Evolutionary conservation across 164 flowering plant genomes (phyloP), one percentile per base, ranked within the genome.

Genomic region (Malania oleifera): DNA sequence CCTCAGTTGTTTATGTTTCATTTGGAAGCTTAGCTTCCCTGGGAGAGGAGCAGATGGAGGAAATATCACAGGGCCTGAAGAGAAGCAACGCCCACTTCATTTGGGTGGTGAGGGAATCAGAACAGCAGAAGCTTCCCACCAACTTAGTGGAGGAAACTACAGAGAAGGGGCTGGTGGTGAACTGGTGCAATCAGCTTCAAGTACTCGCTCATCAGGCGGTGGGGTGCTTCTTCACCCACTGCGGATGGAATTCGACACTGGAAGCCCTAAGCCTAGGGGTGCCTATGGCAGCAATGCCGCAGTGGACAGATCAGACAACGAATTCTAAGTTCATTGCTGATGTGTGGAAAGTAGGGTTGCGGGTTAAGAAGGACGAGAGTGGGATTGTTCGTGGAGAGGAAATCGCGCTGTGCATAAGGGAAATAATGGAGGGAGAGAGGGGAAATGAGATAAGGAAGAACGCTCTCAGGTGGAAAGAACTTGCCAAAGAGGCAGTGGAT

Each of bases 221-320:
- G 1, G 73, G 73, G 0, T 73, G 76, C 26, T 73, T 73, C 26
- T 19, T 73, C 12, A 73, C 72, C 5, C 73, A 68, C 19, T 65
- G 76, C 23, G 73, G 76, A 6, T 69, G 44, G 43, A 73, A 69
- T 28, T 73, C 73, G 0, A 35, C 48, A 0, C 28, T 68, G 0
- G 77, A 73, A 28, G 73, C 73, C 0, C n/a, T 69, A 25, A 61
- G 67, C 41, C 37, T 66, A 13, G 77, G 77, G 1, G 73, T 73
- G 15, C 73, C 77, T 7, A 60, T 66, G 65, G 68, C 66, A 52
- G 73, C 62, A 1, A 38, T 73, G 47, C 73, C 77, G 1, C 65
- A 69, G 11, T 61, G 67, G 67, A 41, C 54, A 0, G 73, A 73
- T 44, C 77, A 73, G 37, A 1, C 7, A 8, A 69, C 70, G 0